Evolutionary conservation across 257 asterid genomes (phyloP).

Genomic region (Capsicum baccatum): DNA sequence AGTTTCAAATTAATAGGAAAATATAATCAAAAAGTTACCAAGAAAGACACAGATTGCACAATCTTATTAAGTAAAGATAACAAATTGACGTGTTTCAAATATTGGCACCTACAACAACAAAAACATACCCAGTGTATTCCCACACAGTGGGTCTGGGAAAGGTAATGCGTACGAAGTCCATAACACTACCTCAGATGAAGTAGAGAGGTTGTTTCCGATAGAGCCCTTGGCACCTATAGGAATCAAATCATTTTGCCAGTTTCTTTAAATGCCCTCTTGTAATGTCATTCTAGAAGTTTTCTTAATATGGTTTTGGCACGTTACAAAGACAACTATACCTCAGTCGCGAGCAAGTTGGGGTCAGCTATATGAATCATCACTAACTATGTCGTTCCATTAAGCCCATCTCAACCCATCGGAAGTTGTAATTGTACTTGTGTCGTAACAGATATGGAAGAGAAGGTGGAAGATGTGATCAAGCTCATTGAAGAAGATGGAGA

Average conservation of each 20-base stretch:
- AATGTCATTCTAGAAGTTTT: not conserved
- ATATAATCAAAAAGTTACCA: not conserved
- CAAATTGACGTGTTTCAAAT: too few relatives aligned
- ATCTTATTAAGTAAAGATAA: not conserved
- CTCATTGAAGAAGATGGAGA: slow-evolving; percentile 92
- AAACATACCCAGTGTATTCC: too few relatives aligned
- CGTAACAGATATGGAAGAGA: slow-evolving; percentile 83
- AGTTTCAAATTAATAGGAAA: not conserved
- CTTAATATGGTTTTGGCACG: not conserved
- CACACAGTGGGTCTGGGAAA: too few relatives aligned
- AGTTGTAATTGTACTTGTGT: not conserved
- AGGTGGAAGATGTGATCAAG: slow-evolving; percentile 62
- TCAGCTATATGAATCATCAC: not conserved
- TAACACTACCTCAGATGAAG: too few relatives aligned
- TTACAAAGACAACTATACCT: not conserved
- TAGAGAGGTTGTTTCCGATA: too few relatives aligned
- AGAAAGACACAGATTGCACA: not conserved
- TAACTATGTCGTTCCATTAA: not conserved
- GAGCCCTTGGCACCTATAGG: not conserved
- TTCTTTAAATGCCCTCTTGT: not conserved
- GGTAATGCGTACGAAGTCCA: too few relatives aligned
- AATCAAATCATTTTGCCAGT: not conserved
- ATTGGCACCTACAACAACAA: too few relatives aligned
- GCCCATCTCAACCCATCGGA: not conserved
- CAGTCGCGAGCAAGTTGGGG: not conserved